Evolutionary conservation across 2,329 filamentous ascomycete genomes (phyloP), one percentile per base, ranked within the genome.

Genomic region (Scorias spongiosa): DNA sequence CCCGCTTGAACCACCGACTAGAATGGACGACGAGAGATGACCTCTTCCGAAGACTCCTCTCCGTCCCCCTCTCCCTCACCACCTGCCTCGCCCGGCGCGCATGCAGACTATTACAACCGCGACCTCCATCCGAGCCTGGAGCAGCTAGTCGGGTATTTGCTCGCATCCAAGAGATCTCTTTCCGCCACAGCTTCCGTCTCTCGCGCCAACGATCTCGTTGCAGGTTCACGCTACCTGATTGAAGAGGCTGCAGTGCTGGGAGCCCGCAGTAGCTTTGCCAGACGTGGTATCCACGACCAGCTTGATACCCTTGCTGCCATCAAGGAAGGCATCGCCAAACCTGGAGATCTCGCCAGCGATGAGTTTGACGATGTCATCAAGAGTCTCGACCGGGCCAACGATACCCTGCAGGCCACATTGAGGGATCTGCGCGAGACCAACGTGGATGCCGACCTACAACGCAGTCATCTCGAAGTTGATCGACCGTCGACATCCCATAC

Each of bases 121-220:
- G 20, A 26, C 20, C 20, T 26, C 20, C 56, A 62, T 28, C 65
- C 66, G 29, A 62, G 62, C 18, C 75, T 93, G 56, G 85, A 93
- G 54, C 78, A 77, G 18, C 77, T 96, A 38, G 84, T 95, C 44
- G 75, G 78, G 43, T 80, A 93, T 64, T 80, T 95, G 30, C 77
- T 95, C 36, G 80, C 82, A 28, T 84, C 89, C 8, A 95, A 95
- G 61, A 78, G 85, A 39, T 88, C 88, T 1, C 74, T 96, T 4
- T 84, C 83, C 12, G 86, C 86, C 10, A 87, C 93, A 60, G 77
- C 72, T 37, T 79, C 84, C 47, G 85, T 95, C 42, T 80, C 84
- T 59, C 83, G 84, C 47, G 88, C 87, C 51, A 88, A 91, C 58
- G 83, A 93, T 56, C 79, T 95, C 44, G 82, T 91, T 39, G 85